Evolutionary conservation across 768 basidiomycete genomes (phyloP), one percentile per base, ranked within the genome.

Genomic region (Tricholoma furcatifolium): DNA sequence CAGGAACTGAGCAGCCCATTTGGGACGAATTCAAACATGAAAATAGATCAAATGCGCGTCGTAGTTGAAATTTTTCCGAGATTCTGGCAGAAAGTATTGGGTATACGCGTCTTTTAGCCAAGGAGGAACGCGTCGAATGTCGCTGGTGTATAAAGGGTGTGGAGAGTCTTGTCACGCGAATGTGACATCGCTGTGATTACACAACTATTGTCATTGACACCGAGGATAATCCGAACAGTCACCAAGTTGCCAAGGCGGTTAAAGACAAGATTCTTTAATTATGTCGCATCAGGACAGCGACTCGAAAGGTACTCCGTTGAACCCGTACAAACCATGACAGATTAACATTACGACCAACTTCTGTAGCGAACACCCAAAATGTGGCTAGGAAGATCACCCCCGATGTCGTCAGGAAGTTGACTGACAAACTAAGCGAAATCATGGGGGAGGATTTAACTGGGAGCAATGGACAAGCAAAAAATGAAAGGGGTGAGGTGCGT

Each of bases 401-500:
- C 43, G 80, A 83, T 44, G 79, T 80, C 48, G 66, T 83, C 18
- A 68, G 71, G 53, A 78, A 70, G 54, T 64, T 91, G 20, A 82
- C 85, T 2, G 75, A 82, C 50, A 86, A 79, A 64, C 70, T 91
- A 11, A 74, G 70, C 15, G 76, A 88, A 58, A 63, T 91, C 15
- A 70, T 86, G 18, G 81, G 78, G 12, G 73, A 70, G 36, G 74
- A 75, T 43, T 72, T 62, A 3, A 56, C 65, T 40, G 62, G 65
- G 36, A 68, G 62, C 21, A 61, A 62, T 44, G 61, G 66, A 7
- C 70, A 72, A 46, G 68, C 55, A 46, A 71, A 72, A 49, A 78
- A 82, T 53, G 80, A 79, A 67, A 74, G 74, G 67, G 81, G 80
- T 75, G 82, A 88, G 80, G 88, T 88, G 73, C 60, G 80, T 71